Base-by-base conservation (phyloP, 345 rosid species). In the Reutealis trisperma region DNA sequence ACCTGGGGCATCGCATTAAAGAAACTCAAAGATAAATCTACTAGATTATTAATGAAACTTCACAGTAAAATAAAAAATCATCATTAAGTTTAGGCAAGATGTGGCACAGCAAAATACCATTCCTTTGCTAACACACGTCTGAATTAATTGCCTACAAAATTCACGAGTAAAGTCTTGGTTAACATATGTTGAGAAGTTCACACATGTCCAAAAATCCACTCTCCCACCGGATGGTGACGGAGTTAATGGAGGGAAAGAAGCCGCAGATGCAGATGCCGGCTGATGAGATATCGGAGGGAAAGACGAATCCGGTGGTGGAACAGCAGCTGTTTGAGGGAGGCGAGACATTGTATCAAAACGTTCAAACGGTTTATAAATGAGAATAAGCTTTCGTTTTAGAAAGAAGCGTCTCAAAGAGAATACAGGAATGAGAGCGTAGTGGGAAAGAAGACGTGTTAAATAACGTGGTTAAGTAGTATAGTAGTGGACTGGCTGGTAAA, bases 51-150 rank as follows among this genome's bases (percentile, higher is more conserved):
- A 68, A 12, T 13, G 6, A 41, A 11, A 54, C 34, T 1, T 9
- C 27, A n/a, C 8, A 24, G 15, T 4, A 5, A 3, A 51, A 45
- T 27, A 10, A 13, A 13, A n/a, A n/a, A n/a, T 24, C 32, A 7
- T 37, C 41, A 41, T n/a, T 3, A 41, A 4, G 0, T 7, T 16
- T 15, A 44, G 69, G 62, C 71, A n/a, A 15, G 49, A 0, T 41
- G 8, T 3, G 2, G 13, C 16, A 49, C 30, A 4, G 19, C 82
- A 4, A 21, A 82, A 45, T 81, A 93, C 98, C 93, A 94, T 92
- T 60, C 97, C 97, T 81, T 86, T 91, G 58, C 83, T 84, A 58
- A 15, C 76, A 49, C 98, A 94, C 97, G 91, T 93, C 0, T 71
- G 75, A 30, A 78, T 75, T 78, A 94, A 58, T 1, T 85, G 85